Conservation (phyloP, 2,329 filamentous ascomycete species). For the Mycosphaerella arachidis region DNA sequence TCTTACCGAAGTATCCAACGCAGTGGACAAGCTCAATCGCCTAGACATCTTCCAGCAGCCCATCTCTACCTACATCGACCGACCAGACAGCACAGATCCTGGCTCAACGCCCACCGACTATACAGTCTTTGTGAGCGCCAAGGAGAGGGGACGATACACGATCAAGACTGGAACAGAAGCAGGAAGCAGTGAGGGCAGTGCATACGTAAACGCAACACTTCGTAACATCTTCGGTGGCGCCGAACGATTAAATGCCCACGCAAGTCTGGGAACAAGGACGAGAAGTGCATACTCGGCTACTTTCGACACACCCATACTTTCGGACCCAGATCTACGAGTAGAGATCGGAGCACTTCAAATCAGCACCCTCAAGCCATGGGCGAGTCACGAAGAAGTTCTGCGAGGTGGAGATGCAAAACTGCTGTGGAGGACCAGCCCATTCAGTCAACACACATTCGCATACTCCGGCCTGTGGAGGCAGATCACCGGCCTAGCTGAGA, state of each 20-base stretch:
- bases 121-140: slow-evolving; percentile 71
- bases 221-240: slow-evolving; percentile 93
- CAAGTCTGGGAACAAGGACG: slow-evolving; percentile 82
- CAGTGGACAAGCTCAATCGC: slow-evolving; percentile 68
- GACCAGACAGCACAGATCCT: slow-evolving; percentile 63
- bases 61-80: slow-evolving; percentile 77
- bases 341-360: slow-evolving; percentile 75
- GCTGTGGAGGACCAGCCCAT: slow-evolving; percentile 60
- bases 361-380: slow-evolving; percentile 84
- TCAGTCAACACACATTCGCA: slow-evolving; percentile 67
- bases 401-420: slow-evolving; percentile 74
- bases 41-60: slow-evolving; percentile 86
- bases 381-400: slow-evolving; percentile 85
- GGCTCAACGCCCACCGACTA: slow-evolving; percentile 71
- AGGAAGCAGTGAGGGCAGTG: slow-evolving; percentile 89
- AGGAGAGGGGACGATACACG: slow-evolving; percentile 76
- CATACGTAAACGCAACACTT: slow-evolving; percentile 80
- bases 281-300: slow-evolving; percentile 85
- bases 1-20: slow-evolving; percentile 64
- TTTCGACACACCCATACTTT: slow-evolving; percentile 75
- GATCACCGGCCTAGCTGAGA: slow-evolving; percentile 69
- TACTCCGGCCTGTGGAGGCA: slow-evolving; percentile 86
- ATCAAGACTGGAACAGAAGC: slow-evolving; percentile 93
- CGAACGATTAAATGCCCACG: slow-evolving; percentile 82
- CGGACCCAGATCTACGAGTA: slow-evolving; percentile 75